Percentiles rank a stretch among this genome's conserved stretches.
These are phyloP conservation scores for Cladophialophora carrionii DNA, from an alignment of 2,329 filamentous ascomycete genomes.

Conservation along the genomic window DNA sequence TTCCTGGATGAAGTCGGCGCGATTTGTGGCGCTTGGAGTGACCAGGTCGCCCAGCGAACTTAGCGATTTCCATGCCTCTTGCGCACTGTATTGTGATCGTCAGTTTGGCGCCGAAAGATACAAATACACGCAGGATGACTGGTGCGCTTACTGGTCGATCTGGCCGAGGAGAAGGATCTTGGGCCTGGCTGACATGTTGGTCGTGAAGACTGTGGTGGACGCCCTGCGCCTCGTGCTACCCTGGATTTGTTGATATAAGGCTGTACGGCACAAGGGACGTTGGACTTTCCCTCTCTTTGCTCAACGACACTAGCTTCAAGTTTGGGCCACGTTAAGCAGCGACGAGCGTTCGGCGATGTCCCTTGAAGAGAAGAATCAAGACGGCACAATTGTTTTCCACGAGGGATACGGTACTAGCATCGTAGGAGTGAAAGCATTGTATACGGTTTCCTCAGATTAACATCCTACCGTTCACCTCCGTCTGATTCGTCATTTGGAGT, in stretches of 20 bases:
- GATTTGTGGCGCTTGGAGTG: slow-evolving; percentile 62
- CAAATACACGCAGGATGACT: neutral
- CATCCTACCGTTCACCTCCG: neutral
- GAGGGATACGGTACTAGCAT: neutral
- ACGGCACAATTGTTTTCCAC: neutral
- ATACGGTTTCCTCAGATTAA: neutral
- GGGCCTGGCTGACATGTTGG: slow-evolving; percentile 46
- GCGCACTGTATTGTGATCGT: slow-evolving; percentile 51
- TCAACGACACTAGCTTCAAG: neutral
- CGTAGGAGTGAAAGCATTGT: neutral
- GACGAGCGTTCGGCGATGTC: neutral
- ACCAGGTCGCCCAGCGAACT: slow-evolving; percentile 67
- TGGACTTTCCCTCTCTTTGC: neutral
- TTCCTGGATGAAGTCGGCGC: slow-evolving; percentile 70
- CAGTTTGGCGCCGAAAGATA: neutral
- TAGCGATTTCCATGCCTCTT: slow-evolving; percentile 66
- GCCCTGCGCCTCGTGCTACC: neutral
- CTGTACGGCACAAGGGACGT: neutral
- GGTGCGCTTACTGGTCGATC: slow-evolving; percentile 63
- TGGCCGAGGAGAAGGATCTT: slow-evolving; percentile 66
- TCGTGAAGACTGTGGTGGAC: neutral
- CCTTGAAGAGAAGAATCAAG: neutral
- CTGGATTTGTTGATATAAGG: neutral
- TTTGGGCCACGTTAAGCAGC: neutral
- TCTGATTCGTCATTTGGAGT: neutral